A percentile compares a stretch with the other conserved stretches of the same genome.
Evolutionary conservation across 2,329 filamentous ascomycete genomes (phyloP).

Genomic region (Lasiodiplodia theobromae): DNA sequence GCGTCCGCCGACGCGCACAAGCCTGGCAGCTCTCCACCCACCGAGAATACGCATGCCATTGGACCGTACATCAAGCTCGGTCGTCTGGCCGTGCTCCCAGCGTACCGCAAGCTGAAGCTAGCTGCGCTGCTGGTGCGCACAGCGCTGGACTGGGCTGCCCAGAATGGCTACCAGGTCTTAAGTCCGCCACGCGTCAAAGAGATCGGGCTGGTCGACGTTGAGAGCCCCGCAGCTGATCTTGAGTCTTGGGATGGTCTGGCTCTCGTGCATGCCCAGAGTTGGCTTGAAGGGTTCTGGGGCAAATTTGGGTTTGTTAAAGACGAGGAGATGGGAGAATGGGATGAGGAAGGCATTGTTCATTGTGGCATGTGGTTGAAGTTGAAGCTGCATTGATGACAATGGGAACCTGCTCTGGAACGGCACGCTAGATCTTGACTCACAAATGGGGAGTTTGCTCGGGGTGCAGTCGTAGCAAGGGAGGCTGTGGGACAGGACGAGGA

Average conservation of each 20-base stretch:
- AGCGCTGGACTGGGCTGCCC: constrained; percentile 71
- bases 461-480: no score
- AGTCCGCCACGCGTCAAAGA: constrained; percentile 47
- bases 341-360: constrained; percentile 33
- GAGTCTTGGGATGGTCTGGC: constrained; percentile 75
- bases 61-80: constrained; percentile 87
- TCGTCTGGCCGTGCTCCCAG: constrained; percentile 72
- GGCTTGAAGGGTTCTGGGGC: constrained; percentile 70
- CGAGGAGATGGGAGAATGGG: constrained; percentile 25
- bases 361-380: constrained; percentile 78
- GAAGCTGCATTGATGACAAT: constrained; percentile 36
- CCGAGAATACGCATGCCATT: constrained; percentile 33
- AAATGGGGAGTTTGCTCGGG: no score
- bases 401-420: no score
- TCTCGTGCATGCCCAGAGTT: constrained; percentile 79
- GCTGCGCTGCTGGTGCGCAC: constrained; percentile 71
- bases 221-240: constrained; percentile 50
- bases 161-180: constrained; percentile 60
- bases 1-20: constrained; percentile 41
- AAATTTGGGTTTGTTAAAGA: constrained; percentile 69
- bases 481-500: not conserved
- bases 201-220: constrained; percentile 52
- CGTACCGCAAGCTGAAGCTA: constrained; percentile 71
- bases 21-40: constrained; percentile 33
- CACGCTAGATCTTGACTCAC: no score